Evolutionary conservation across 306 rosid genomes (phyloP), one percentile per base, ranked within the genome.

Genomic region (Senna tora): DNA sequence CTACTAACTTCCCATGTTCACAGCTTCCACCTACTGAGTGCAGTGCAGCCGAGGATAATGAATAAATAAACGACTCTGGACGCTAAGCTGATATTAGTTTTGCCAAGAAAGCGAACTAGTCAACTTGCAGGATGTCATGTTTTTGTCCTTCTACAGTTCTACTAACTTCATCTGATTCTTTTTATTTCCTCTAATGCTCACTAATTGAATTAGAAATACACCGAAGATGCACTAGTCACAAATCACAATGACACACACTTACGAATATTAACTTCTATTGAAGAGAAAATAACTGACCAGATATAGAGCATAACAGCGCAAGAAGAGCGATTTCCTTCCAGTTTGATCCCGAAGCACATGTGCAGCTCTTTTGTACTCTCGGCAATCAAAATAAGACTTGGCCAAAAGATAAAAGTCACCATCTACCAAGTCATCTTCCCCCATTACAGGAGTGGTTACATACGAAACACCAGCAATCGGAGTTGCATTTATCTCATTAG

Each of bases 361-460:
- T 5, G 99, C 90, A 51, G 97, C 96, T 72, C 99, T 82, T 65
- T 67, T 91, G 65, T 91, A 94, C 80, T 94, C 97, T 2, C 97
- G 86, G 78, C 97, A 89, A 46, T 94, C 96, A 28, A 94, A 91
- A 67, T 87, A 89, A 9, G 97, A 82, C 85, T 91, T 91, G 4
- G 99, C 99, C 77, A 91, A 79, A 30, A 91, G 92, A 84, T 91
- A 94, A 43, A 85, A 85, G 71, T 89, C 97, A 36, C 82, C 88
- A 68, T 87, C 97, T 9, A 89, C 87, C n/a, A 81, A 69, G 28
- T 88, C 96, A 28, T 94, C 97, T 72, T 94, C 99, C 83, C 89
- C 97, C 97, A 95, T 88, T 15, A 87, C 89, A 7, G 99, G 99
- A 50, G 99, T 95, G 33, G 95, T 79, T 2, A 91, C 88, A 38